Conservation (phyloP, 805 yeast species). For the Candida dajiaensis region DNA sequence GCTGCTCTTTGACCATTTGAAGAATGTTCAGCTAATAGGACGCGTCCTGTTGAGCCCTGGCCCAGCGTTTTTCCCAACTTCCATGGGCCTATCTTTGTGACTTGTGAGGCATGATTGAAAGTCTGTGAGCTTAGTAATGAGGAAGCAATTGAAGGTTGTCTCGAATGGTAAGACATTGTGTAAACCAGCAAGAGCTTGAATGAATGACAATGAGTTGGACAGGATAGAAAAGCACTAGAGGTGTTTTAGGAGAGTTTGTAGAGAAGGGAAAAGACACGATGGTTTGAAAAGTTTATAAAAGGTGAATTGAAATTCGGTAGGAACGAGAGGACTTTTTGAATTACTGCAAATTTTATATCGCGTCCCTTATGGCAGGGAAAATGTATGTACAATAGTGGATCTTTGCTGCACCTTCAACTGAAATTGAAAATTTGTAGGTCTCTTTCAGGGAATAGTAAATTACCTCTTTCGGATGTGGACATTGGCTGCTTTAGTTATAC, state of each 20-base stretch:
- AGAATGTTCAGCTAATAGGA: conserved; percentile 64
- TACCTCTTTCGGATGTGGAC: not conserved
- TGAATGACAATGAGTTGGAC: conserved; percentile 8
- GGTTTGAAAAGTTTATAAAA: not conserved
- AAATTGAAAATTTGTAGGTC: not conserved
- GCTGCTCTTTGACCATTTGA: conserved; percentile 74
- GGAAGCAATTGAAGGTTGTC: conserved; percentile 58
- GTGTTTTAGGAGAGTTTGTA: not conserved
- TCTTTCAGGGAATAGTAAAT: not conserved
- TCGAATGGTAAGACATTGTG: conserved; percentile 34
- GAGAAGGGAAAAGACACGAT: not conserved
- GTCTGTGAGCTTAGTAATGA: conserved; percentile 43
- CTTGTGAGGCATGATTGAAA: conserved; percentile 34
- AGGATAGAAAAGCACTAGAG: not conserved
- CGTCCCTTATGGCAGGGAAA: no score
- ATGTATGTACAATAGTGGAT: no score
- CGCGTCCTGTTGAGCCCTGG: conserved; percentile 79
- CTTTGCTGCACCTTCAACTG: no score
- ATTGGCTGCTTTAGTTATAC: not conserved
- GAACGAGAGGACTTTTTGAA: not conserved
- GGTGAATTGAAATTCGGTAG: not conserved
- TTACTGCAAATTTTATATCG: not conserved
- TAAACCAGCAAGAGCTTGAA: conserved; percentile 1
- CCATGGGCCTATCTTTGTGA: conserved; percentile 71
- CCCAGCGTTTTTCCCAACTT: conserved; percentile 73